Percentiles rank a stretch among this genome's conserved stretches.
phyloP scores from a whole-genome alignment of 306 rosid genomes.

The Boehmeria nivea region DNA sequence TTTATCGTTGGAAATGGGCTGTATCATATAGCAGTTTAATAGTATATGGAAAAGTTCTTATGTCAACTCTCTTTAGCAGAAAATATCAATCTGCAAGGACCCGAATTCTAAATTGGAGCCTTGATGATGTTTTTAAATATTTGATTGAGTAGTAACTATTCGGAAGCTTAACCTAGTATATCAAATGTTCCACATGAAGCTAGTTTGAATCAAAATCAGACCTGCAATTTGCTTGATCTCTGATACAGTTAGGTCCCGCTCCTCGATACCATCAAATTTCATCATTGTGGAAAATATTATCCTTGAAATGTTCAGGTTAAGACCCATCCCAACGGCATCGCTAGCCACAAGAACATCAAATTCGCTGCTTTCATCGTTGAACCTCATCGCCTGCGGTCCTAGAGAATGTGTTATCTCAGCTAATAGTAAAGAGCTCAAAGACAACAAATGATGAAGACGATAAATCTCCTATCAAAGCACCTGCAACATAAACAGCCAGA shows the following conservation, averaged over 20 bases:
- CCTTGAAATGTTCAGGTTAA: constrained; percentile 92
- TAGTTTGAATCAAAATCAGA: constrained; percentile 9
- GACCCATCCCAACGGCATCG: constrained; percentile 98
- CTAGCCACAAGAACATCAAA: constrained; percentile 97
- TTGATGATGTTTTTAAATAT: background rate
- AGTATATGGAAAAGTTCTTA: background rate
- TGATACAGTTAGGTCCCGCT: constrained; percentile 65
- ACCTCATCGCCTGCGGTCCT: constrained; percentile 83
- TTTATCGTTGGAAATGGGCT: no score
- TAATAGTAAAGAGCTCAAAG: constrained; percentile 9
- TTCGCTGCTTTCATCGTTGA: constrained; percentile 79
- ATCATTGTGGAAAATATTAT: constrained; percentile 78
- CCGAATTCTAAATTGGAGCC: background rate
- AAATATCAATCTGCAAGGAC: background rate
- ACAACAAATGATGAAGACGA: constrained; percentile 19
- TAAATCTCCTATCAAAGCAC: background rate
- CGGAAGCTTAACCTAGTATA: background rate
- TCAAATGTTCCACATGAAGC: background rate
- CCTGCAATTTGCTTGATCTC: constrained; percentile 97
- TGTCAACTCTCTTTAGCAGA: background rate
- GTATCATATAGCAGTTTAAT: no score
- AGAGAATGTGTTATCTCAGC: constrained; percentile 33
- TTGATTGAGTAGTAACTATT: background rate
- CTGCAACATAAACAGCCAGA: no score
- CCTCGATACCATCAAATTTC: constrained; percentile 79